These are phyloP conservation scores for Candida sp. DNA, from an alignment of 1,139 yeast species.

Conservation along the genomic window DNA sequence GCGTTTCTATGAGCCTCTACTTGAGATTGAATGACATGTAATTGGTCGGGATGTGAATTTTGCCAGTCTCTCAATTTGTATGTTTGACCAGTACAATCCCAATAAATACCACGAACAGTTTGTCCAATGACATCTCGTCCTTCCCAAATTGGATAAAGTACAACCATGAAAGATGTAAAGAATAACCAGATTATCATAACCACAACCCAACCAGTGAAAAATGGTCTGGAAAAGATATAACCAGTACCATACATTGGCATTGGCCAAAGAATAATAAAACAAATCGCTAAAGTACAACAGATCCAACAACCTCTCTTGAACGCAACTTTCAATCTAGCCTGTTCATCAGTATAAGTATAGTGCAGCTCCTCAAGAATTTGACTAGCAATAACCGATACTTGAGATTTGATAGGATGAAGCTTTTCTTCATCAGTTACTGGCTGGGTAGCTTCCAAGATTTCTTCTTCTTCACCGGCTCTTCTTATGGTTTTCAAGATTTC, in stretches of 20 bases:
- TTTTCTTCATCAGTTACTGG: constrained; percentile 31
- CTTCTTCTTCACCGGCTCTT: constrained; percentile 68
- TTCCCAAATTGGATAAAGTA: constrained; percentile 62
- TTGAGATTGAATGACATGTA: constrained; percentile 67
- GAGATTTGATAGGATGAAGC: constrained; percentile 36
- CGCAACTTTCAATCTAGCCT: constrained; percentile 41
- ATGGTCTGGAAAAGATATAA: constrained; percentile 65
- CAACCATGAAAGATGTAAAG: constrained; percentile 52
- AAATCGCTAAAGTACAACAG: constrained; percentile 55
- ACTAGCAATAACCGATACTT: constrained; percentile 37
- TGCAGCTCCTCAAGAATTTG: constrained; percentile 36
- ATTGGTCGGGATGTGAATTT: constrained; percentile 58
- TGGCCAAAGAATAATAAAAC: constrained; percentile 73
- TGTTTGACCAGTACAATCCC: constrained; percentile 79
- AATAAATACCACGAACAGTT: constrained; percentile 71
- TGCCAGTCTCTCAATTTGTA: constrained; percentile 75
- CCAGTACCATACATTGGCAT: constrained; percentile 84
- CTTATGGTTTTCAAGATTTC: constrained; percentile 51
- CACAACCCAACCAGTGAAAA: constrained; percentile 82
- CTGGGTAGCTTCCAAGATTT: constrained; percentile 40
- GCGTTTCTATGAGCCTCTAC: constrained; percentile 36
- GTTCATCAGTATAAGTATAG: constrained; percentile 42
- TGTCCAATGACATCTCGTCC: constrained; percentile 62
- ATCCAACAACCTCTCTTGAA: constrained; percentile 54
- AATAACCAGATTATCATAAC: constrained; percentile 75